Base-by-base conservation (phyloP, 768 basidiomycete genomes). In the Agaricus blazei region DNA sequence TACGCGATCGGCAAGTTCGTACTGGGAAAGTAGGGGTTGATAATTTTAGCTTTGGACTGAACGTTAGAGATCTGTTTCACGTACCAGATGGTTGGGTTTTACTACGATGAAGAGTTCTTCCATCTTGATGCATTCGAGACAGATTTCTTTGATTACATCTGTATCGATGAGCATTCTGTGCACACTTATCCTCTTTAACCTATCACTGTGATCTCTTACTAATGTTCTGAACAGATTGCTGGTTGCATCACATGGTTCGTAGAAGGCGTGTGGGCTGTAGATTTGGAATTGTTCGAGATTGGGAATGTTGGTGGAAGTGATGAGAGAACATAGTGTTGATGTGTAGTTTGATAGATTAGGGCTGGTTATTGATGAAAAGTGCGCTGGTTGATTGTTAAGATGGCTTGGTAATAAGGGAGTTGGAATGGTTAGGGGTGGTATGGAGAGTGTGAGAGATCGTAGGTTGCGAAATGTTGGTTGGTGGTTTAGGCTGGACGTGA, bases 101-200 rank as follows among this genome's bases (percentile, higher is more conserved):
- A 81, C 66, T 0, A 82, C 80, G 12, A 90, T 66, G 61, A 88
- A 90, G 5, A 92, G 65, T 58, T 88, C 77, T 59, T 85, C 77
- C 8, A 92, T 73, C 6, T 63, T 67, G 0, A 67, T 54, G 56
- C 88, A 89, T 15, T 73, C 66, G 9, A 61, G 56, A 60, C 88
- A 90, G 8, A 92, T 76, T 28, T 74, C 69, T 19, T 69, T 65
- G 31, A 92, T 70, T 0, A 77, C 72, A 9, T 68, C 66, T 23
- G 82, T 64, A 59, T 73, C 71, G 53, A 90, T 75, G 3, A 74
- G 69, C 75, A 87, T 82, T 27, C 85, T 75, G 61, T 89, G 81
- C 2, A 89, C 75, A 11, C 84, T 84, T 58, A 91, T 79, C 9
- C 76, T 72, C 27, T 64, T 71, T 4, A 93, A 72, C 14, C 76